phyloP scores from a whole-genome alignment of 2,329 filamentous ascomycete species.

The Fusarium oxysporum region DNA sequence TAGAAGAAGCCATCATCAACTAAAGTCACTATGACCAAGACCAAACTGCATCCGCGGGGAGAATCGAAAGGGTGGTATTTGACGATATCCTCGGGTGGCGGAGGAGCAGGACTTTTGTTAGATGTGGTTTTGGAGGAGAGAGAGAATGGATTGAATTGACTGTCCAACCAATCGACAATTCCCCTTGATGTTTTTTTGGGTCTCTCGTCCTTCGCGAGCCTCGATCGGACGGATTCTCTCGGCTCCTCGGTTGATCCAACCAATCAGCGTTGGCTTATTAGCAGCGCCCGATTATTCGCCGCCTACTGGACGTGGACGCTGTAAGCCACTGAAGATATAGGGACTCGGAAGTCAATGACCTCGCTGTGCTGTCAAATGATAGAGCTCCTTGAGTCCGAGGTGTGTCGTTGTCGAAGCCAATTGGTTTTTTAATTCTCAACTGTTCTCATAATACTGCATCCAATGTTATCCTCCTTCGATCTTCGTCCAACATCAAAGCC shows the following conservation, averaged over 20 bases:
- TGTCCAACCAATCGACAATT: slow-evolving; percentile 43
- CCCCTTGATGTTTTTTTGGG: slow-evolving; percentile 43
- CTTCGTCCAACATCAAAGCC: neutral
- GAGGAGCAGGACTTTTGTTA: slow-evolving; percentile 45
- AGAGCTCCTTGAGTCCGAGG: slow-evolving; percentile 10
- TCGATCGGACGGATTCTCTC: slow-evolving; percentile 46
- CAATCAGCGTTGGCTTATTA: slow-evolving; percentile 50
- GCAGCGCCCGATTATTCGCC: slow-evolving; percentile 36
- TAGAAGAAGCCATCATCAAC: slow-evolving; percentile 69
- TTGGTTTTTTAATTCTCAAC: slow-evolving; percentile 4
- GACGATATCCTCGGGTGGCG: slow-evolving; percentile 40
- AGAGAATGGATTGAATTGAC: slow-evolving; percentile 11
- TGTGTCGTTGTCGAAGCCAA: slow-evolving; percentile 3
- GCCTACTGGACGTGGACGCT: slow-evolving; percentile 17
- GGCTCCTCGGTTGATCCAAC: slow-evolving; percentile 51
- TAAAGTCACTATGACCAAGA: slow-evolving; percentile 43
- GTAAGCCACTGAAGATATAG: slow-evolving; percentile 34
- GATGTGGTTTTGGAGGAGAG: slow-evolving; percentile 34
- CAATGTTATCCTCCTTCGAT: neutral
- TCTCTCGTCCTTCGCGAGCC: slow-evolving; percentile 41
- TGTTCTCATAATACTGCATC: neutral
- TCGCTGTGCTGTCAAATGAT: neutral
- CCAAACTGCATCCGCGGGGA: slow-evolving; percentile 49
- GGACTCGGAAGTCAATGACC: slow-evolving; percentile 25
- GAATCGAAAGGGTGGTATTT: slow-evolving; percentile 40